Evolutionary conservation across 2,329 filamentous ascomycete genomes (phyloP), one percentile per base, ranked within the genome.

Genomic region (Alternaria sp.): DNA sequence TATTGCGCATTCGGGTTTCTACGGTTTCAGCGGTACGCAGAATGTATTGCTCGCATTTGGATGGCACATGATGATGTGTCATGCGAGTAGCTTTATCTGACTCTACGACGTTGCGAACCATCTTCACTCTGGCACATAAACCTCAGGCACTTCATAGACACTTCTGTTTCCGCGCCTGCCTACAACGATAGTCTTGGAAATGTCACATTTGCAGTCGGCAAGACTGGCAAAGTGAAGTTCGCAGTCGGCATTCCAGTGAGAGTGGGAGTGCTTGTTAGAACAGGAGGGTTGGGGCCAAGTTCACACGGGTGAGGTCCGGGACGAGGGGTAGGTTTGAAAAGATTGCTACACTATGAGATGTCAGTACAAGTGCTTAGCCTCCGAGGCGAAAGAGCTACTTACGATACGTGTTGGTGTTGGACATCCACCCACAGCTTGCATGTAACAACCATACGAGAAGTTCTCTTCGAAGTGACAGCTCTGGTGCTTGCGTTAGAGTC

Each of bases 401-500:
- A 75, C 73, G 14, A 60, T 36, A 41, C 71, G 58, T 8, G 71
- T 74, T 14, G 72, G 72, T 6, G 66, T 67, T 14, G 73, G 72
- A 51, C 72, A 75, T 7, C 71, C 72, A 30, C 60, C 67, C 5
- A 62, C 63, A 7, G 70, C 72, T n/a, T 64, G 63, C 36, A 71
- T 75, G 64, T 69, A 73, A 62, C 73, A 75, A 14, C 66, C 62
- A 34, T 63, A 71, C 1, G 71, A 74, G 58, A 75, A 72, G 51
- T 67, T 65, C 51, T 74, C 71, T 59, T 75, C 72, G 51, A 74
- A 75, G 54, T 70, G 63, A 51, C 73, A 75, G 48, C 57, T 58
- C 72, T 75, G 48, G 34, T 46, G 24, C 1, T 22, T 38, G 16
- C 30, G 55, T 69, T 43, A 68, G 60, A 12, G 5, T 12, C 16